A percentile compares a stretch with the other conserved stretches of the same genome.
These are phyloP conservation scores for Aphanocladium album DNA, from an alignment of 2,329 filamentous ascomycete species.

Conservation along the genomic window DNA sequence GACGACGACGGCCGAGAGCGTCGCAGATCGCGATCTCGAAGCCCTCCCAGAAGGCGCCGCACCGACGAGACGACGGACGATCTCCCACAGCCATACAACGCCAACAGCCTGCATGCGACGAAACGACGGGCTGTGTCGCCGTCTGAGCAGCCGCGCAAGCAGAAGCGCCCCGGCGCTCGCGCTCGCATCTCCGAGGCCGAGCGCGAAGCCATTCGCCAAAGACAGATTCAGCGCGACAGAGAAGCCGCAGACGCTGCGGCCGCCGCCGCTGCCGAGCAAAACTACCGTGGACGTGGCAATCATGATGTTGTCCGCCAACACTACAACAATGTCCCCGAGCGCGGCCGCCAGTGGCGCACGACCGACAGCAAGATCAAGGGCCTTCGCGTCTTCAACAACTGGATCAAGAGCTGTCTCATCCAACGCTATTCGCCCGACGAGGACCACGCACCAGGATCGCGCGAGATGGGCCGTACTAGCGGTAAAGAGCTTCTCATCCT, in stretches of 20 bases:
- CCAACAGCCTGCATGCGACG: conserved; percentile 51
- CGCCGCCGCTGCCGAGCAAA: conserved; percentile 31
- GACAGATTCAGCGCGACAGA: conserved; percentile 53
- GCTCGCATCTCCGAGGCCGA: conserved; percentile 63
- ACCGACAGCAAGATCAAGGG: conserved; percentile 95
- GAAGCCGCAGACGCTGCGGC: conserved; percentile 34
- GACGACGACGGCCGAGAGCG: conserved; percentile 4
- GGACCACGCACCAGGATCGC: conserved; percentile 59
- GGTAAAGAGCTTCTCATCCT: conserved; percentile 70
- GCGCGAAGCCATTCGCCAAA: conserved; percentile 61
- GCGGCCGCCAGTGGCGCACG: conserved; percentile 89
- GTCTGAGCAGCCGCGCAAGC: conserved; percentile 56
- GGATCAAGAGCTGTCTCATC: conserved; percentile 96
- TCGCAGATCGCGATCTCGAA: conserved; percentile 12
- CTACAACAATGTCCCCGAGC: conserved; percentile 93
- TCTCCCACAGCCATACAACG: conserved; percentile 57
- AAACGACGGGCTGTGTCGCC: conserved; percentile 54
- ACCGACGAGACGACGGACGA: conserved; percentile 33
- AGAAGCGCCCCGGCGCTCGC: conserved; percentile 63
- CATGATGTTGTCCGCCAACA: conserved; percentile 87
- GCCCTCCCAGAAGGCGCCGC: conserved; percentile 23
- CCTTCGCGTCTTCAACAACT: conserved; percentile 92
- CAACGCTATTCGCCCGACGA: conserved; percentile 90
- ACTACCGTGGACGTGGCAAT: conserved; percentile 46
- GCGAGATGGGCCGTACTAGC: conserved; percentile 45